Conservation (phyloP, 768 basidiomycete species). For the Serendipita sp. region DNA sequence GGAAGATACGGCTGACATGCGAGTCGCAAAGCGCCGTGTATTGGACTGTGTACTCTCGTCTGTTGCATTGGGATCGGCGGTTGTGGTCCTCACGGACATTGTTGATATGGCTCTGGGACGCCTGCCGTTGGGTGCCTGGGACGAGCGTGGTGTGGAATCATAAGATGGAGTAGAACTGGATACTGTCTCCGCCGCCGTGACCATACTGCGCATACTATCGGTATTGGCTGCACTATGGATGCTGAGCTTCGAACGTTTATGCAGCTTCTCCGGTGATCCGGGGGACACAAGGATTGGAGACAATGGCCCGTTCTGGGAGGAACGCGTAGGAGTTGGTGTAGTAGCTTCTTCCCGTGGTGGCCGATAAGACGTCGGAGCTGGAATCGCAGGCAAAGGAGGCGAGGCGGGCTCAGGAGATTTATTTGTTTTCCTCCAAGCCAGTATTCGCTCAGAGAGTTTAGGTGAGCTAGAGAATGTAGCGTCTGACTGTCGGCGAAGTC, state of each 20-base stretch:
- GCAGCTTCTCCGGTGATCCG: neutral
- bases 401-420: neutral
- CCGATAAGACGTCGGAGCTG: neutral
- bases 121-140: neutral
- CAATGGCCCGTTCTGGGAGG: neutral
- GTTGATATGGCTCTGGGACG: neutral
- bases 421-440: neutral
- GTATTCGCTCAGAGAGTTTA: slow-evolving; percentile 21
- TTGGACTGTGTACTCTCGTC: neutral
- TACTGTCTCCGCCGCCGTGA: slow-evolving; percentile 31
- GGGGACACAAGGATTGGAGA: neutral
- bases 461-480: slow-evolving; percentile 15
- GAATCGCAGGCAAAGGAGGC: slow-evolving; percentile 23
- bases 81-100: neutral
- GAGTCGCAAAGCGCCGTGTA: neutral
- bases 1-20: neutral
- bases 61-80: neutral
- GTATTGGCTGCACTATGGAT: slow-evolving; percentile 36
- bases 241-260: slow-evolving; percentile 36
- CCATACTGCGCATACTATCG: slow-evolving; percentile 40
- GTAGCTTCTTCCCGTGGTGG: neutral
- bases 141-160: slow-evolving; percentile 4
- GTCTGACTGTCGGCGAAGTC: slow-evolving; percentile 25
- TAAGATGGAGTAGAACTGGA: slow-evolving; percentile 17
- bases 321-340: neutral